phyloP scores from a whole-genome alignment of 176 grass and related monocot species.

The Cymbopogon citratus region DNA sequence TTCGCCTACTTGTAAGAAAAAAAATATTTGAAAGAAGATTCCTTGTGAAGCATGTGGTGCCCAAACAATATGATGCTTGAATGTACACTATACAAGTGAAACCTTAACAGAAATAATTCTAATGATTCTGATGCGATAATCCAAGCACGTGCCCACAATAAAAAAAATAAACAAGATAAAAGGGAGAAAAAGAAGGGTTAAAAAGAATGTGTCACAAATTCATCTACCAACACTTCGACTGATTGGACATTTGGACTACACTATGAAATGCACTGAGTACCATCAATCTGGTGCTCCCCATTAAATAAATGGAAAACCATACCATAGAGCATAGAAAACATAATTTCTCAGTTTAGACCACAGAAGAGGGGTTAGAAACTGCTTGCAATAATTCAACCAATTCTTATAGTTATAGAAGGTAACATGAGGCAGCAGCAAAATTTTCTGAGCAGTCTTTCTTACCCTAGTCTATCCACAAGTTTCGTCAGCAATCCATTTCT shows the following conservation, averaged over 20 bases:
- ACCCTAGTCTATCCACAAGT: background rate
- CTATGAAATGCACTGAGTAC: background rate
- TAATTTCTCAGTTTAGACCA: background rate
- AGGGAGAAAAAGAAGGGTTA: background rate
- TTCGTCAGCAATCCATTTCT: background rate
- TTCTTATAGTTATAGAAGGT: background rate
- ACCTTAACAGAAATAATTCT: background rate
- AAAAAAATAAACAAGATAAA: background rate
- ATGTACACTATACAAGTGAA: conserved; percentile 10
- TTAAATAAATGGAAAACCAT: background rate
- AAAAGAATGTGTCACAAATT: background rate
- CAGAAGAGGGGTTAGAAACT: background rate
- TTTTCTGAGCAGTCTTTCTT: background rate
- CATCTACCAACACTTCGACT: background rate
- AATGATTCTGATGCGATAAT: conserved; percentile 3
- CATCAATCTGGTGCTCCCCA: background rate
- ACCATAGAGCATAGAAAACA: background rate
- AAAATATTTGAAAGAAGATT: background rate
- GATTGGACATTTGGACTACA: conserved; percentile 2
- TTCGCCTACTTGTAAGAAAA: background rate
- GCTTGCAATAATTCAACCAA: background rate
- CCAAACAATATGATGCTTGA: conserved; percentile 6
- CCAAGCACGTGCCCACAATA: background rate
- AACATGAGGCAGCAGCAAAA: background rate
- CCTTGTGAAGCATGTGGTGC: conserved; percentile 7